Evolutionary conservation across 768 basidiomycete genomes (phyloP), one percentile per base, ranked within the genome.

Genomic region (Phylloporus arenicola): DNA sequence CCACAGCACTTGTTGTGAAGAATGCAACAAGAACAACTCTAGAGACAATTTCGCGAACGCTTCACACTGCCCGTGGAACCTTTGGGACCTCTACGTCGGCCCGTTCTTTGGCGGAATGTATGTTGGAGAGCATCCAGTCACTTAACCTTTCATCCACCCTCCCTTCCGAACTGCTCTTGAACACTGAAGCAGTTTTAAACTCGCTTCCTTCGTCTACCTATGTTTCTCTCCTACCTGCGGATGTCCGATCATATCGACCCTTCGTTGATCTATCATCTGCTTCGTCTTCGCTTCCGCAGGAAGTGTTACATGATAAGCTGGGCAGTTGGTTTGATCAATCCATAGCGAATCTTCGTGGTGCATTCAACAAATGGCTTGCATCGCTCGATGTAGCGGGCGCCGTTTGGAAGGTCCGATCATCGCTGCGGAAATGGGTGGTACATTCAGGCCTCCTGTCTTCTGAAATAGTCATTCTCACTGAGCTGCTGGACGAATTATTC

Each of bases 201-300:
- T 75, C 76, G 9, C 76, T 95, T 20, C 92, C 92, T 0, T 92
- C 93, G 0, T 86, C 91, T 0, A 81, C 86, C 22, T 88, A 92
- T 55, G 82, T 93, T 53, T 78, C 83, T 14, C 76, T 90, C 47
- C 77, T 97, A 0, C 91, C 92, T 0, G 61, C 73, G 1, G 77
- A 73, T 51, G 77, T 97, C 52, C 78, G 77, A 56, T 76, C 79
- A 5, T 96, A 93, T 67, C 88, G 84, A 58, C 93, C 93, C 9
- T 94, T 89, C 64, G 79, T 95, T 53, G 86, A 92, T 58, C 69
- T 84, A 6, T 70, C 75, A 9, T 82, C 88, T 1, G 65, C 80
- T 0, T 79, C 81, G 4, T 74, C 82, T 16, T 72, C 73, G 3
- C 65, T 84, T 20, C 65, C 78, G 4, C 72, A 71, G 39, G 57